A percentile compares a stretch with the other conserved stretches of the same genome.
phyloP scores from a whole-genome alignment of 176 grass and related monocot species.

The Oryza officinalis region DNA sequence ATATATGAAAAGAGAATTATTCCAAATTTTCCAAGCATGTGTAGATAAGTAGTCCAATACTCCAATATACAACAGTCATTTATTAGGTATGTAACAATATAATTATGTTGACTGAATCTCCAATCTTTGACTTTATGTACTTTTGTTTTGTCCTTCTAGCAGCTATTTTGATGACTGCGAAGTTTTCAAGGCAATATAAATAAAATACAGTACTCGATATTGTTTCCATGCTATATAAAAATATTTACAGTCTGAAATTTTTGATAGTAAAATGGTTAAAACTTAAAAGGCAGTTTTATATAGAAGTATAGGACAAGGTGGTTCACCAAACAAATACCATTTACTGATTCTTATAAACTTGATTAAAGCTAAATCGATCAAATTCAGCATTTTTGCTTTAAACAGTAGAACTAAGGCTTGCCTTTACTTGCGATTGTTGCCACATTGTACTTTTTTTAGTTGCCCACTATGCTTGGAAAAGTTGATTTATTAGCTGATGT shows the following conservation, averaged over 20 bases:
- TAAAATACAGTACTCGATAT: not conserved
- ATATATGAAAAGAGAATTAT: not conserved
- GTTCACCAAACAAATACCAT: not conserved
- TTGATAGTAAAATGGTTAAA: constrained; percentile 1
- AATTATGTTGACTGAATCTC: not conserved
- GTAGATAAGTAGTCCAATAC: not conserved
- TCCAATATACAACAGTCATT: not conserved
- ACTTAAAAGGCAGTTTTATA: not conserved
- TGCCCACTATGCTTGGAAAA: not conserved
- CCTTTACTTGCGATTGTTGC: not conserved
- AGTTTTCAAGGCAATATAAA: not conserved
- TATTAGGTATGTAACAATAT: not conserved
- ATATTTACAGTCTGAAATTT: constrained; percentile 15
- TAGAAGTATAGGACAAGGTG: constrained; percentile 2
- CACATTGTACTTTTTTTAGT: not conserved
- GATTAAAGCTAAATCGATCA: constrained; percentile 12
- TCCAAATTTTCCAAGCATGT: not conserved
- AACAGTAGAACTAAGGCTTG: not conserved
- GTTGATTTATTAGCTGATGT: not conserved
- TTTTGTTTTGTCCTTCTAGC: constrained; percentile 4
- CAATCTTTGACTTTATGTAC: not conserved
- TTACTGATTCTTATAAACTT: not conserved
- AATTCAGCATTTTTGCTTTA: not conserved
- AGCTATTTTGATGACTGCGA: not conserved
- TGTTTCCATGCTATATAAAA: not conserved